Evolutionary conservation across 805 yeast genomes (phyloP).

Genomic region (Metschnikowia henanensis): DNA sequence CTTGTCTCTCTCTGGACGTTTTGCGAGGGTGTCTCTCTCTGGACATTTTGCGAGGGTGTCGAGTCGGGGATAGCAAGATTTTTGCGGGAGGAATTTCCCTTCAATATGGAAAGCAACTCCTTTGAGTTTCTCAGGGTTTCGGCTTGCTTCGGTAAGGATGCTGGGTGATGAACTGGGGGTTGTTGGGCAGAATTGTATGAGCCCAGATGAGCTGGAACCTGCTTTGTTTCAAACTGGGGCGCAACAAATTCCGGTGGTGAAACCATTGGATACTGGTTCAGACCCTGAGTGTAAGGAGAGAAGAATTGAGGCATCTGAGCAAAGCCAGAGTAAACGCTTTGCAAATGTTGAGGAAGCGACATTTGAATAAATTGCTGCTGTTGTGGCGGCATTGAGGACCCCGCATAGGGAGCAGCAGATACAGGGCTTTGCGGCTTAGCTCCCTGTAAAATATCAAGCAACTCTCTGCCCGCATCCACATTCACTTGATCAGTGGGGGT

Average conservation of each 20-base stretch:
- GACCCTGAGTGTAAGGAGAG: slow-evolving; percentile 10
- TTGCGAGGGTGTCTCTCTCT: neutral
- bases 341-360: slow-evolving; percentile 35
- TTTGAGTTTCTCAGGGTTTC: slow-evolving; percentile 33
- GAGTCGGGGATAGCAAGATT: neutral
- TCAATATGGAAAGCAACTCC: slow-evolving; percentile 45
- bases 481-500: slow-evolving; percentile 30
- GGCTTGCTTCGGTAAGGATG: slow-evolving; percentile 3
- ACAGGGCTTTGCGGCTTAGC: slow-evolving; percentile 18
- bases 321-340: slow-evolving; percentile 20
- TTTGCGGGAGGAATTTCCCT: slow-evolving; percentile 15
- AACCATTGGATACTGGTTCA: slow-evolving; percentile 12
- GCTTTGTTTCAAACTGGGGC: slow-evolving; percentile 7
- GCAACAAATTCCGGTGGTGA: slow-evolving; percentile 16
- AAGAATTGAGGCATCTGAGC: slow-evolving; percentile 19
- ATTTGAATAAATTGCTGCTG: slow-evolving; percentile 23
- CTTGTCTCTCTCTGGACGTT: neutral
- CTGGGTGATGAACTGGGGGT: neutral
- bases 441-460: slow-evolving; percentile 58
- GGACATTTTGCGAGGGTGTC: neutral
- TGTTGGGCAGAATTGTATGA: neutral
- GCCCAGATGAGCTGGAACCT: slow-evolving; percentile 9
- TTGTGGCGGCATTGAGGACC: slow-evolving; percentile 3
- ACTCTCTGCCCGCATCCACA: slow-evolving; percentile 74
- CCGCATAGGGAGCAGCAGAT: slow-evolving; percentile 9